A percentile compares a stretch with the other conserved stretches of the same genome.
Evolutionary conservation across 1,284 basidiomycete genomes (phyloP).

Genomic region (Cryptococcus sp.): DNA sequence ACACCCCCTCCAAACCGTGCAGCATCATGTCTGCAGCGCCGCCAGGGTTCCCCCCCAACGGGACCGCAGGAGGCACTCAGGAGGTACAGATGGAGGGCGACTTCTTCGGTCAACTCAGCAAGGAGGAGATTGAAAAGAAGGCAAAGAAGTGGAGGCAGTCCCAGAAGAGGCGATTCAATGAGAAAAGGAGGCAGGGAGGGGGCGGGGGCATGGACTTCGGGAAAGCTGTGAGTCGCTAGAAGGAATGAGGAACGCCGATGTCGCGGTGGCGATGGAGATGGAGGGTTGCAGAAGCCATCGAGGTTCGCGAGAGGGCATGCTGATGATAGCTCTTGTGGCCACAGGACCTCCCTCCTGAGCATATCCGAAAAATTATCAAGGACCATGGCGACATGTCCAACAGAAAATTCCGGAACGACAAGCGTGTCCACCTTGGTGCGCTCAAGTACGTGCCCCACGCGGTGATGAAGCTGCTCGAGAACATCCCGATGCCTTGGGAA

Average conservation of each 20-base stretch:
- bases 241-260: background rate
- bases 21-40: conserved; percentile 43
- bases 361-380: conserved; percentile 96
- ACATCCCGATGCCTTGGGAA: conserved; percentile 99
- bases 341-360: conserved; percentile 60
- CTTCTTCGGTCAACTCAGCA: conserved; percentile 45
- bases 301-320: too few relatives aligned
- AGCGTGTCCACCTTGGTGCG: conserved; percentile 95
- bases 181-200: conserved; percentile 48
- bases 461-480: conserved; percentile 98
- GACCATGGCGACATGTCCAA: conserved; percentile 97
- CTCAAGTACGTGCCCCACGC: conserved; percentile 99
- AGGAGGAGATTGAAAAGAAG: conserved; percentile 51
- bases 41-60: conserved; percentile 45
- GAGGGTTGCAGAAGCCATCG: background rate
- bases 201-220: conserved; percentile 51
- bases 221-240: conserved; percentile 45
- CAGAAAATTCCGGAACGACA: conserved; percentile 95
- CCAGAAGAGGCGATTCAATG: conserved; percentile 47
- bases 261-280: background rate
- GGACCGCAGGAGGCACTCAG: conserved; percentile 12
- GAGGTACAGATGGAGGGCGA: conserved; percentile 42
- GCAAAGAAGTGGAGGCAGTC: conserved; percentile 49
- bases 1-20: background rate
- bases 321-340: background rate